Base-by-base conservation (phyloP, 2,329 filamentous ascomycete species). In the Trichophyton mentagrophytes region DNA sequence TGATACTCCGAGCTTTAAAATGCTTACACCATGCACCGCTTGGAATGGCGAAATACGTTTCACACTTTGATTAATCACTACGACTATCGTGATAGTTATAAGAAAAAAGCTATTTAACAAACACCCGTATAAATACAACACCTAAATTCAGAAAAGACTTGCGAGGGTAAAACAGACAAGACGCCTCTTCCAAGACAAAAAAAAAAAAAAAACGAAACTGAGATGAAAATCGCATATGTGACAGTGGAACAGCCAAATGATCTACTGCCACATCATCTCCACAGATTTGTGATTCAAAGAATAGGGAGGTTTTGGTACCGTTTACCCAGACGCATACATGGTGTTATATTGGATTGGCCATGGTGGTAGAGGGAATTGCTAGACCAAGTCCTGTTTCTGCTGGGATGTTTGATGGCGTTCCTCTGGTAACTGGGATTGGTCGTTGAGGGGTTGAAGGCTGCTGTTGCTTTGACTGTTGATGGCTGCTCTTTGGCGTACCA, bases 401-500 rank as follows among this genome's bases (percentile, higher is more conserved):
- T 20, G 33, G 56, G 40, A 58, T 44, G 20, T 58, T 58, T n/a
- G 36, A 30, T 5, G 56, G 33, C 30, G 22, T 36, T 27, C 56
- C 56, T 46, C 38, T 25, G 25, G 36, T 27, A 13, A 36, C 25
- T 7, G 56, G 38, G 5, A 46, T 58, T 27, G 36, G 22, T 8
- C 25, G 56, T 20, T 58, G 56, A n/a, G 40, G 40, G 15, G 55
- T 42, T 5, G 55, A 42, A 20, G 36, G 57, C 27, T 59, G 57
- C 11, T 59, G 57, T 17, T 30, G 27, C 44, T 58, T 58, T 4
- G 36, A 13, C 38, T 57, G 58, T 42, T 62, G 63, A n/a, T 66
- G 61, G n/a, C 61, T 61, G 22, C 62, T 40, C 59, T 47, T 60
- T 17, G 60, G 61, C 1, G 62, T 62, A 22, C 57, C 60, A 20